phyloP scores from a whole-genome alignment of 768 basidiomycete genomes.

The Suillus variegatus region DNA sequence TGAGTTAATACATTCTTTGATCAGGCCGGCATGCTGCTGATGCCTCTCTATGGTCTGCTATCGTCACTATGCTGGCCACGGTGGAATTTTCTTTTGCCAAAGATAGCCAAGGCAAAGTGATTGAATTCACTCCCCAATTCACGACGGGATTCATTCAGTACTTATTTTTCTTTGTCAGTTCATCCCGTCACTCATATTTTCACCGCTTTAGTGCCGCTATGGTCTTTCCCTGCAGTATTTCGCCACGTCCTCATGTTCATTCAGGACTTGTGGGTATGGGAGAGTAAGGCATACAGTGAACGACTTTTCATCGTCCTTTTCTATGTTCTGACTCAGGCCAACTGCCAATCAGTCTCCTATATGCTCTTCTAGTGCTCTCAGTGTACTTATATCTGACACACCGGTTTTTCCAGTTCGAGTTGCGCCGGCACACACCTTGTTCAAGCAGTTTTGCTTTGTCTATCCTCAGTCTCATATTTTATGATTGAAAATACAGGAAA shows the following conservation, averaged over 20 bases:
- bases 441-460: too few relatives aligned
- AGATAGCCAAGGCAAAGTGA: constrained; percentile 1
- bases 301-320: too few relatives aligned
- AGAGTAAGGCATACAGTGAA: too few relatives aligned
- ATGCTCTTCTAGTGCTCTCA: too few relatives aligned
- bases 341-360: too few relatives aligned
- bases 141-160: not conserved
- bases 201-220: constrained; percentile 10
- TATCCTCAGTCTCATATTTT: too few relatives aligned
- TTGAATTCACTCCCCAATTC: constrained; percentile 6
- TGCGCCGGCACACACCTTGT: too few relatives aligned
- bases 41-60: constrained; percentile 8
- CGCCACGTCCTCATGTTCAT: constrained; percentile 11
- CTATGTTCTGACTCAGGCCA: too few relatives aligned
- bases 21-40: constrained; percentile 17
- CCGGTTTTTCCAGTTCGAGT: too few relatives aligned
- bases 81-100: not conserved
- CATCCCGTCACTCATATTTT: not conserved
- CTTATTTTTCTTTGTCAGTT: constrained; percentile 4
- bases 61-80: constrained; percentile 6
- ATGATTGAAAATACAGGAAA: too few relatives aligned
- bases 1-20: constrained; percentile 5
- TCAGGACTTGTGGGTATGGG: not conserved
- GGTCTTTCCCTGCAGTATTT: constrained; percentile 20
- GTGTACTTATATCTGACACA: too few relatives aligned